Evolutionary conservation across 305 asterid species (phyloP).

Genomic region (Nicotiana rustica): DNA sequence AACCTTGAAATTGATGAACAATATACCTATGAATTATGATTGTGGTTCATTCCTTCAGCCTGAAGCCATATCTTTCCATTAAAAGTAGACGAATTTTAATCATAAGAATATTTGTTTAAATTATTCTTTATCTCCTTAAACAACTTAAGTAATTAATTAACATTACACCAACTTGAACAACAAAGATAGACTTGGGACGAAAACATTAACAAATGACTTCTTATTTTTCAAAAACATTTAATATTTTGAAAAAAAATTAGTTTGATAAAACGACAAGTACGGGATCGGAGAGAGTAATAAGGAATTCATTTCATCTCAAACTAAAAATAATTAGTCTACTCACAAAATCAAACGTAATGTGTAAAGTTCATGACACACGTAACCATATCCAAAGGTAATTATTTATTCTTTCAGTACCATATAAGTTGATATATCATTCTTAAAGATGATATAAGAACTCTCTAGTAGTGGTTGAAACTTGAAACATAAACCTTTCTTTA

Average conservation of each 20-base stretch:
- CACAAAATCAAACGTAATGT: not conserved
- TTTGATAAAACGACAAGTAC: not conserved
- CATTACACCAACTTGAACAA: too few relatives aligned
- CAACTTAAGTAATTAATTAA: too few relatives aligned
- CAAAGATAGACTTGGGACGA: too few relatives aligned
- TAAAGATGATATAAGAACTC: not conserved
- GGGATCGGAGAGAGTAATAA: not conserved
- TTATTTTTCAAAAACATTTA: not conserved
- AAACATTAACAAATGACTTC: not conserved
- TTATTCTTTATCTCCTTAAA: too few relatives aligned
- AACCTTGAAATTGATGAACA: not conserved
- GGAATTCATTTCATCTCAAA: not conserved
- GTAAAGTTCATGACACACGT: not conserved
- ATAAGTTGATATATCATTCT: not conserved
- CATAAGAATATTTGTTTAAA: too few relatives aligned
- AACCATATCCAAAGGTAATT: not conserved
- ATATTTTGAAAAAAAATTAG: not conserved
- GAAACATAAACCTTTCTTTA: slow-evolving; percentile 5
- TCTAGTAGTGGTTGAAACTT: slow-evolving; percentile 15
- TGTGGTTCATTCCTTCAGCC: not conserved
- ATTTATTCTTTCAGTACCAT: not conserved
- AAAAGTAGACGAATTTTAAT: too few relatives aligned
- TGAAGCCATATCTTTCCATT: not conserved
- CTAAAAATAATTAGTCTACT: not conserved
- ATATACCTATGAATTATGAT: not conserved